These are phyloP conservation scores for Aaosphaeria pasadenensis DNA, from an alignment of 2,329 filamentous ascomycete genomes.

Conservation along the genomic window DNA sequence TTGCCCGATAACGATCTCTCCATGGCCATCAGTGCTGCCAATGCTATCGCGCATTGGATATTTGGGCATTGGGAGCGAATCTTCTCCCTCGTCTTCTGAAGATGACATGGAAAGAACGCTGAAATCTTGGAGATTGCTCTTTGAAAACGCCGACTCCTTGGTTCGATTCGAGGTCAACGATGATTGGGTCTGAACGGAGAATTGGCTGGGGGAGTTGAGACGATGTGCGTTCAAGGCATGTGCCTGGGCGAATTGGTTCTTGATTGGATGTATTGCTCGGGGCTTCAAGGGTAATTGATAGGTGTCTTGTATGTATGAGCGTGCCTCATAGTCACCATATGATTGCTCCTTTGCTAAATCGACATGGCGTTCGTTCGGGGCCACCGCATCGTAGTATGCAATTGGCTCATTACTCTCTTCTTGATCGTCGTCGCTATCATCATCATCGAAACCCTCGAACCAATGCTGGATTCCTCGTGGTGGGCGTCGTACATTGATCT, in stretches of 20 bases:
- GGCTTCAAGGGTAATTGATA: too few relatives aligned
- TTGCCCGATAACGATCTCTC: conserved; percentile 34
- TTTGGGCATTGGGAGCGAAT: conserved; percentile 6
- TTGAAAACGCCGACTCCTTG: conserved; percentile 30
- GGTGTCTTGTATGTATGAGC: too few relatives aligned
- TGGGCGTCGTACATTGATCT: conserved; percentile 46
- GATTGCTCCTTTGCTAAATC: not conserved
- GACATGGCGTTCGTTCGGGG: conserved; percentile 11
- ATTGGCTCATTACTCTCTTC: conserved; percentile 4
- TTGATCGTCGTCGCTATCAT: conserved; percentile 36
- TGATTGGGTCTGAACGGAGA: conserved; percentile 22
- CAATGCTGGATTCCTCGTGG: conserved; percentile 50
- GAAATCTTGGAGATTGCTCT: conserved; percentile 33
- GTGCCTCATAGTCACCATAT: too few relatives aligned
- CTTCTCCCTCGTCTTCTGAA: conserved; percentile 35
- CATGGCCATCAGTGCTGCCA: conserved; percentile 29
- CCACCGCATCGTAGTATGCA: conserved; percentile 5
- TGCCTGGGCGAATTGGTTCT: not conserved
- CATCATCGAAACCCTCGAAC: conserved; percentile 47
- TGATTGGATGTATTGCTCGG: not conserved
- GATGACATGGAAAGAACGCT: conserved; percentile 40
- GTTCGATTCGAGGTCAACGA: conserved; percentile 27
- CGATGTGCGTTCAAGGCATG: not conserved
- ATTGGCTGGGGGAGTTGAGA: conserved; percentile 13
- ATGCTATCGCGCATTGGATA: conserved; percentile 30